Conservation (phyloP, 2,329 filamentous ascomycete genomes). For the Phialophora macrospora region DNA sequence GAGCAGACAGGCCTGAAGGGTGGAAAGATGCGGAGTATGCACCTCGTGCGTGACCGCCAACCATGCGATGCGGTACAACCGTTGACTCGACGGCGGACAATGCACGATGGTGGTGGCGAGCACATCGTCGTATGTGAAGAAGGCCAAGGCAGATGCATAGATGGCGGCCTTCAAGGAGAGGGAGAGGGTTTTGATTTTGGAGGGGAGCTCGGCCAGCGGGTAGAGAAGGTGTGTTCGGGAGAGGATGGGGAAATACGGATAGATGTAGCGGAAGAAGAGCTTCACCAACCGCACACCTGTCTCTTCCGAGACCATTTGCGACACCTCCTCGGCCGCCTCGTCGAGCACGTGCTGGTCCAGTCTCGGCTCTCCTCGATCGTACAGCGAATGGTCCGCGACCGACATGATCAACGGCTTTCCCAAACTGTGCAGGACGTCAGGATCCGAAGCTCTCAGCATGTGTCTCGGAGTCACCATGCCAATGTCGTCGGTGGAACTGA, state of each 20-base stretch:
- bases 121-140: conserved; percentile 42
- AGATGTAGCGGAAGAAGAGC: conserved; percentile 23
- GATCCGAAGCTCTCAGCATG: conserved; percentile 13
- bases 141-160: conserved; percentile 45
- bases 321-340: conserved; percentile 11
- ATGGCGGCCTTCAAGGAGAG: conserved; percentile 42
- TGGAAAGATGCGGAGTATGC: conserved; percentile 21
- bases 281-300: conserved; percentile 4
- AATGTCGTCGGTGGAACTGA: conserved; percentile 10
- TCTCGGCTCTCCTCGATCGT: conserved; percentile 21
- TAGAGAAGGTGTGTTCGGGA: background rate
- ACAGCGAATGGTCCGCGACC: conserved; percentile 18
- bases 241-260: conserved; percentile 26
- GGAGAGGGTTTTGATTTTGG: conserved; percentile 6
- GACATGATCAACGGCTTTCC: conserved; percentile 15
- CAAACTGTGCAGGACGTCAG: conserved; percentile 9
- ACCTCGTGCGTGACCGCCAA: conserved; percentile 20
- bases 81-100: conserved; percentile 23
- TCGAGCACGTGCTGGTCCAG: conserved; percentile 15
- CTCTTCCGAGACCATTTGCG: conserved; percentile 11
- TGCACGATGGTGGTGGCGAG: conserved; percentile 11
- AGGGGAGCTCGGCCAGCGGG: conserved; percentile 13
- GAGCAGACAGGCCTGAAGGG: conserved; percentile 22
- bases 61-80: conserved; percentile 25
- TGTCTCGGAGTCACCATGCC: conserved; percentile 16